Evolutionary conservation across 73 alveolate genomes (phyloP), one percentile per base, ranked within the genome.

Genomic region (Paramecium sonneborni): DNA sequence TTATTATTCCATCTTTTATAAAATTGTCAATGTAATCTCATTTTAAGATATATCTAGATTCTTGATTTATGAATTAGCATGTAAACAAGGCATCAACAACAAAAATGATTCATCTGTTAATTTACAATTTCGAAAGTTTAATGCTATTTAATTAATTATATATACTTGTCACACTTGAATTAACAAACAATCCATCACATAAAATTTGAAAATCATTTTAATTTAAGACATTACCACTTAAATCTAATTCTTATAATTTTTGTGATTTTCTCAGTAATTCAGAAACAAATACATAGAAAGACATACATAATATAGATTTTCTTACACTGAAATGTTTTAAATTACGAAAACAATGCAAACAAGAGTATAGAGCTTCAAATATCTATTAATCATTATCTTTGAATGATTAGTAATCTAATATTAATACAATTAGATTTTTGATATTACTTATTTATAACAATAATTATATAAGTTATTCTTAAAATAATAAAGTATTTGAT

Each of bases 171-270:
- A 20, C 39, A 37, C 24, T 21, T 6, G 18, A 7, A 24, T 79
- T 20, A 6, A 39, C n/a, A 44, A 32, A 7, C 28, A 20, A 32
- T 9, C 34, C 41, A 46, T 57, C 37, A 43, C 46, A 24, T 26
- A 32, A 30, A 14, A 26, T 12, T 30, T 62, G 39, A 26, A 30
- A 62, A 14, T 62, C 44, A 62, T 62, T 12, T 14, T 24, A 11
- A 26, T 26, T 62, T 12, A 26, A 14, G 8, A 21, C 55, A 46
- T 79, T 79, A n/a, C 55, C 90, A 46, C 76, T 43, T 24, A 79
- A 46, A 21, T 79, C 90, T 79, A 79, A 24, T 38, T 79, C 90
- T 1, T 11, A 7, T 41, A 79, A 44, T 26, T 79, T 79, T 30
- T 43, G 18, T 0, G 76, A 20, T n/a, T 44, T 41, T 12, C 55